phyloP scores from a whole-genome alignment of 768 basidiomycete species.

The Phaeotremella fagi region DNA sequence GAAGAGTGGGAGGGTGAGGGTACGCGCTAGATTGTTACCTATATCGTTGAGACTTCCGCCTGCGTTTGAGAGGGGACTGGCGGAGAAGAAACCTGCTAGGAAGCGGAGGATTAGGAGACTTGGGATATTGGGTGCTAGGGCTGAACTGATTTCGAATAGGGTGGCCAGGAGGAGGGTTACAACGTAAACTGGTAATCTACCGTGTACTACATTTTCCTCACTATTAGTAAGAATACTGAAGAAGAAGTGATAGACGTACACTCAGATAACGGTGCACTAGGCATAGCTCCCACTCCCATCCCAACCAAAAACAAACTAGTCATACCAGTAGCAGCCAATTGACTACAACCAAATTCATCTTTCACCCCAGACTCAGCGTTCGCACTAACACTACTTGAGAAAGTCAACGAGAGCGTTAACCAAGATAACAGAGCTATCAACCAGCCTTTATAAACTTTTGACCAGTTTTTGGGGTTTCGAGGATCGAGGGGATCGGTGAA shows the following conservation, averaged over 20 bases:
- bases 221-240: neutral
- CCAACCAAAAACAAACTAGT: conserved; percentile 26
- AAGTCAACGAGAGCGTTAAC: conserved; percentile 24
- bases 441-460: conserved; percentile 14
- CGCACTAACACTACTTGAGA: conserved; percentile 13
- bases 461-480: conserved; percentile 24
- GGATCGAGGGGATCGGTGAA: conserved; percentile 6
- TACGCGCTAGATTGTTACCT: conserved; percentile 12
- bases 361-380: conserved; percentile 13
- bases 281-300: conserved; percentile 26
- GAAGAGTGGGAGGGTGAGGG: conserved; percentile 24
- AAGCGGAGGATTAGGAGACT: conserved; percentile 22
- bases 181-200: conserved; percentile 27
- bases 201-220: conserved; percentile 13
- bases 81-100: conserved; percentile 25
- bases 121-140: conserved; percentile 16
- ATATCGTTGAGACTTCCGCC: conserved; percentile 30
- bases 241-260: conserved; percentile 4
- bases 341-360: conserved; percentile 19
- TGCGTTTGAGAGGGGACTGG: conserved; percentile 24
- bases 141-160: conserved; percentile 22
- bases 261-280: conserved; percentile 24
- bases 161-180: conserved; percentile 18
- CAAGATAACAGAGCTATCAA: conserved; percentile 18
- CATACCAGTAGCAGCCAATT: conserved; percentile 16